Conservation (phyloP, 176 grass and related monocot genomes). For the Oryza rufipogon region DNA sequence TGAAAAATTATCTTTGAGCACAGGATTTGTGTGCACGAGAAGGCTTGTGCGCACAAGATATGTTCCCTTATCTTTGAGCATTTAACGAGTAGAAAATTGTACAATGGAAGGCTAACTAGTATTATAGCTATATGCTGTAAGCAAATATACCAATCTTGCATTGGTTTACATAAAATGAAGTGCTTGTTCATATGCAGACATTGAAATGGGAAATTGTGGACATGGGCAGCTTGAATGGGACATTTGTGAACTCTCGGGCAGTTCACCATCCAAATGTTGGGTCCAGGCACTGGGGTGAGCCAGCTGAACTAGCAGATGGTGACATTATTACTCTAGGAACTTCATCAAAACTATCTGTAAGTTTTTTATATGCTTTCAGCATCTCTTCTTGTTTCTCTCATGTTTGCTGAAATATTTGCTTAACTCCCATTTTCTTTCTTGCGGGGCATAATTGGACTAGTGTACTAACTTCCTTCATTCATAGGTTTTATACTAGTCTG, state of each 20-base stretch:
- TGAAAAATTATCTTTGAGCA: constrained; percentile 9
- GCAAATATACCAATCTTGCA: not conserved
- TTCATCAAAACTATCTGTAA: constrained; percentile 76
- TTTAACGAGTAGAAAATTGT: constrained; percentile 2
- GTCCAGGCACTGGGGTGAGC: constrained; percentile 65
- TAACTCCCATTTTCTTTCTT: not conserved
- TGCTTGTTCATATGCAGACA: constrained; percentile 47
- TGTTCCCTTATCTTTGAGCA: constrained; percentile 1
- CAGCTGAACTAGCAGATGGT: constrained; percentile 74
- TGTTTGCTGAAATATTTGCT: constrained; percentile 1
- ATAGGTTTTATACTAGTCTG: not conserved
- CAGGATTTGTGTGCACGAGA: no score
- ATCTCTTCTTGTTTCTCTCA: constrained; percentile 4
- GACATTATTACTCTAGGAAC: constrained; percentile 80
- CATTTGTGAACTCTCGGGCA: constrained; percentile 65
- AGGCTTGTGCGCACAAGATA: no score
- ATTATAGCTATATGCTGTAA: constrained; percentile 26
- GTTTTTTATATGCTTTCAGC: constrained; percentile 30
- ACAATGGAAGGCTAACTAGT: not conserved
- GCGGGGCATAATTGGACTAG: not conserved
- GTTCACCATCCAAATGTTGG: constrained; percentile 64
- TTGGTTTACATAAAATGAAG: not conserved
- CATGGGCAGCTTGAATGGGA: constrained; percentile 93
- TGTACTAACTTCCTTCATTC: not conserved
- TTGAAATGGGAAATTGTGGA: constrained; percentile 85